A percentile compares a stretch with the other conserved stretches of the same genome.
Conservation (phyloP, 257 asterid genomes). For the Scutellaria baicalensis region DNA sequence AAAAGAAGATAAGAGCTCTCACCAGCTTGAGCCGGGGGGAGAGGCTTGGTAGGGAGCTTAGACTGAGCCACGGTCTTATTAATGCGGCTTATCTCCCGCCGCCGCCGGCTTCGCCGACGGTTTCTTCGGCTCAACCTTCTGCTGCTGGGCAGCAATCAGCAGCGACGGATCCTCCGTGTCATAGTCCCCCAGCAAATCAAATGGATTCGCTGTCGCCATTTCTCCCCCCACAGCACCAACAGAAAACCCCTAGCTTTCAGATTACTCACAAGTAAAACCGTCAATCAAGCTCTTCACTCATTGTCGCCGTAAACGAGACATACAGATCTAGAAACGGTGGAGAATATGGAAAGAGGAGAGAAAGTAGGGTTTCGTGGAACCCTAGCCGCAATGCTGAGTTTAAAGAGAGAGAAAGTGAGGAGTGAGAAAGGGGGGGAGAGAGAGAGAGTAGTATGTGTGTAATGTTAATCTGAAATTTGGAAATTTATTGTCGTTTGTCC, state of each 20-base stretch:
- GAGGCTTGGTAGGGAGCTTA: slow-evolving; percentile 74
- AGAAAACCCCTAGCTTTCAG: slow-evolving; percentile 11
- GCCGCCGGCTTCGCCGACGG: slow-evolving; percentile 20
- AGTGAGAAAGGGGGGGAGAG: background rate
- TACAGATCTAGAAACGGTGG: slow-evolving; percentile 17
- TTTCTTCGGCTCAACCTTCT: slow-evolving; percentile 51
- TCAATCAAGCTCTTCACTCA: slow-evolving; percentile 21
- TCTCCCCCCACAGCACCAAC: slow-evolving; percentile 20
- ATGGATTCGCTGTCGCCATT: slow-evolving; percentile 83
- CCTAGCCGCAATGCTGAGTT: slow-evolving; percentile 66
- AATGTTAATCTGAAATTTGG: background rate
- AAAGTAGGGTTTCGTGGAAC: slow-evolving; percentile 41
- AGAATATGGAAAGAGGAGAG: background rate
- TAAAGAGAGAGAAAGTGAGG: slow-evolving; percentile 11
- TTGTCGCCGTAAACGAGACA: background rate
- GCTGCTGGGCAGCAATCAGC: slow-evolving; percentile 57
- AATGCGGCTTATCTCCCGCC: slow-evolving; percentile 16
- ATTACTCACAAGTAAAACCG: background rate
- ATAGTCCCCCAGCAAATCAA: slow-evolving; percentile 80
- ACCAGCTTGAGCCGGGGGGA: slow-evolving; percentile 79
- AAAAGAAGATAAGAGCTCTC: background rate
- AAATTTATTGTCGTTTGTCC: slow-evolving; percentile 8
- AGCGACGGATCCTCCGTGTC: slow-evolving; percentile 59
- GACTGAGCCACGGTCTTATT: slow-evolving; percentile 34
- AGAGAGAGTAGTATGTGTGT: too few relatives aligned